Evolutionary conservation across 768 basidiomycete species (phyloP).

Genomic region (Boletus rubroflammeus): DNA sequence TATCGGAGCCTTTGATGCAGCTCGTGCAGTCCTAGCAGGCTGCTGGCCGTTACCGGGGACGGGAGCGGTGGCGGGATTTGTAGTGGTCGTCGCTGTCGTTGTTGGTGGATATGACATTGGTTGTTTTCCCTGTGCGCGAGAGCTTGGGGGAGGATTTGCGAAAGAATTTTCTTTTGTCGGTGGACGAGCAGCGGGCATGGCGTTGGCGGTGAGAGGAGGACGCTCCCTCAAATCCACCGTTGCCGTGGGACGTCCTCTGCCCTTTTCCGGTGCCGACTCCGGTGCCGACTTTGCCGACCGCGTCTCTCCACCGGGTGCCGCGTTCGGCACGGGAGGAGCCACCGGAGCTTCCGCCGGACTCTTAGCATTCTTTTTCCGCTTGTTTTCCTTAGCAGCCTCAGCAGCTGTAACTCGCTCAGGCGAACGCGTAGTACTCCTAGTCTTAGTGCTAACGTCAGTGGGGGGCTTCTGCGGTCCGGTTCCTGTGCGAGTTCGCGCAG

Average conservation of each 20-base stretch:
- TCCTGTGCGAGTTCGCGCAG: constrained; percentile 11
- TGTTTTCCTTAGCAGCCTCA: constrained; percentile 26
- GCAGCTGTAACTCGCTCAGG: constrained; percentile 18
- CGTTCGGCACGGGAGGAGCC: constrained; percentile 25
- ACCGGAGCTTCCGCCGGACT: constrained; percentile 24
- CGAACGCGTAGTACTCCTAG: constrained; percentile 22
- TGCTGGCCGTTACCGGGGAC: constrained; percentile 31
- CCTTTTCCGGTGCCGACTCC: constrained; percentile 34
- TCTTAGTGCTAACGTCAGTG: constrained; percentile 27
- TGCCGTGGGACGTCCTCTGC: constrained; percentile 30
- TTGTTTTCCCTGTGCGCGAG: constrained; percentile 87
- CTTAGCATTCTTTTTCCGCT: constrained; percentile 42
- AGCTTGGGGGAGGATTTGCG: constrained; percentile 55
- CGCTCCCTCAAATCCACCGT: constrained; percentile 36
- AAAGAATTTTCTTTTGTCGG: constrained; percentile 36
- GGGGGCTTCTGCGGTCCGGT: constrained; percentile 7
- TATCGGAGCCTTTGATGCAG: constrained; percentile 58
- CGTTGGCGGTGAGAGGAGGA: constrained; percentile 37
- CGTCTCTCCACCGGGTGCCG: constrained; percentile 22
- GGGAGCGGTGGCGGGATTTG: constrained; percentile 35
- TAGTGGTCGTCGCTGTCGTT: constrained; percentile 19
- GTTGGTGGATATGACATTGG: constrained; percentile 70
- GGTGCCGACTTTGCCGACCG: constrained; percentile 31
- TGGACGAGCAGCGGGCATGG: constrained; percentile 41
- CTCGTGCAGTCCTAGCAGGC: constrained; percentile 40